Percentiles rank a stretch among this genome's conserved stretches.
phyloP scores from a whole-genome alignment of 1,139 yeast species.

The Saccharomycopsis phalli region DNA sequence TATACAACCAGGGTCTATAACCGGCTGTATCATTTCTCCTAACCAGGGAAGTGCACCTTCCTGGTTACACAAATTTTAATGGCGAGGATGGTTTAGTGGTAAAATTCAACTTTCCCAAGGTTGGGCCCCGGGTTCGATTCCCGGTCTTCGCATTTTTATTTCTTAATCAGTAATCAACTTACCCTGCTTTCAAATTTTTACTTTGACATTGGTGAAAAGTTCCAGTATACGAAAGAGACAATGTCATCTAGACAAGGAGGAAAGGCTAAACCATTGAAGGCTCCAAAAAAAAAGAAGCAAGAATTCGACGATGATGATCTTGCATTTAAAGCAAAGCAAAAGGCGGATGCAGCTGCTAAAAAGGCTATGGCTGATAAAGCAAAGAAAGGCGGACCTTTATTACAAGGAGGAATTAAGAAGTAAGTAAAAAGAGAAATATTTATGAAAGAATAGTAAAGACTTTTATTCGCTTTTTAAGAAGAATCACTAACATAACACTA shows the following conservation, averaged over 20 bases:
- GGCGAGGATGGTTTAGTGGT: slow-evolving; percentile 21
- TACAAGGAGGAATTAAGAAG: slow-evolving; percentile 94
- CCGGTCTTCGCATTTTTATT: slow-evolving; percentile 19
- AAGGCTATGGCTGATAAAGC: slow-evolving; percentile 87
- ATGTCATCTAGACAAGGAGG: slow-evolving; percentile 30
- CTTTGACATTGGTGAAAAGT: not conserved
- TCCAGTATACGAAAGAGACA: not conserved
- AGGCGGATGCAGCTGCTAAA: slow-evolving; percentile 88
- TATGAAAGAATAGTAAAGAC: too few species aligned
- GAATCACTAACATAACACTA: slow-evolving; percentile 4
- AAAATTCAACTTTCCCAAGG: slow-evolving; percentile 20
- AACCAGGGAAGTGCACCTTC: too few species aligned
- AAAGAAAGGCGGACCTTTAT: slow-evolving; percentile 80
- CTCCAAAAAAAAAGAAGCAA: slow-evolving; percentile 66
- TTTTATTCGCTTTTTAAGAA: too few species aligned
- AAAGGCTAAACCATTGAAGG: slow-evolving; percentile 54
- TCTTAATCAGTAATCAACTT: not conserved
- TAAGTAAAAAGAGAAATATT: too few species aligned
- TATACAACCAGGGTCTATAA: too few species aligned
- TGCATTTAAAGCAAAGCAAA: slow-evolving; percentile 89
- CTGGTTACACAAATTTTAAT: too few species aligned
- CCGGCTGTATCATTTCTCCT: too few species aligned
- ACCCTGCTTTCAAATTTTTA: not conserved
- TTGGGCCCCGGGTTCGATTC: slow-evolving; percentile 21
- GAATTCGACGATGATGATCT: slow-evolving; percentile 77